Conservation (phyloP, 1,139 yeast genomes). For the Magnusiomyces ingens region DNA sequence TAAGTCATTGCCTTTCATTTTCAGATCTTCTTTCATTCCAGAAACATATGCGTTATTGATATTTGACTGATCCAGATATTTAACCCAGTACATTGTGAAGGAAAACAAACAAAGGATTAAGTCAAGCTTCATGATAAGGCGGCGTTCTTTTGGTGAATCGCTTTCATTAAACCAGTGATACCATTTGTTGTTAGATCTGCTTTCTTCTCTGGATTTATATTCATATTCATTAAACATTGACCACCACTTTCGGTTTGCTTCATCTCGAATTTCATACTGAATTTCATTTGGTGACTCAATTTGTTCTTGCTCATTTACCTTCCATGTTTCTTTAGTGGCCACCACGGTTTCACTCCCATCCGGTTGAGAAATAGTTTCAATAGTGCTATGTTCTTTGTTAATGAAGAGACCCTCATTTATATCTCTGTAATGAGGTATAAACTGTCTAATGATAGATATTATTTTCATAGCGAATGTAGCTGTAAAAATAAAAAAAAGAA, state of each 20-base stretch:
- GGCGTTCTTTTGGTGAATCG: slow-evolving; percentile 47
- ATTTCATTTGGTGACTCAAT: not conserved
- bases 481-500: too few relatives aligned
- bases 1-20: slow-evolving; percentile 59
- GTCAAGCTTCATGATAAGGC: slow-evolving; percentile 54
- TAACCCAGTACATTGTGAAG: slow-evolving; percentile 61
- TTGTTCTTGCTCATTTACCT: not conserved
- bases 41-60: slow-evolving; percentile 60
- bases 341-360: too few relatives aligned
- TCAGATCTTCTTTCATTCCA: slow-evolving; percentile 51
- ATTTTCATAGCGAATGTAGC: too few relatives aligned
- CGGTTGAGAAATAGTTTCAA: too few relatives aligned
- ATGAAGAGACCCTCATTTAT: too few relatives aligned
- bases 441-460: too few relatives aligned
- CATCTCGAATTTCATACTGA: slow-evolving; percentile 28
- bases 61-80: slow-evolving; percentile 52
- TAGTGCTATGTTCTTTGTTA: too few relatives aligned
- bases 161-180: slow-evolving; percentile 57
- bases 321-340: too few relatives aligned
- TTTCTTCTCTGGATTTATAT: slow-evolving; percentile 28
- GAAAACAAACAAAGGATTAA: slow-evolving; percentile 52
- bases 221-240: slow-evolving; percentile 51
- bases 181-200: slow-evolving; percentile 41
- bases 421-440: too few relatives aligned
- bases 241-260: slow-evolving; percentile 58